Conservation (phyloP, 176 grass and related monocot genomes). For the Chrysopogon serrulatus region DNA sequence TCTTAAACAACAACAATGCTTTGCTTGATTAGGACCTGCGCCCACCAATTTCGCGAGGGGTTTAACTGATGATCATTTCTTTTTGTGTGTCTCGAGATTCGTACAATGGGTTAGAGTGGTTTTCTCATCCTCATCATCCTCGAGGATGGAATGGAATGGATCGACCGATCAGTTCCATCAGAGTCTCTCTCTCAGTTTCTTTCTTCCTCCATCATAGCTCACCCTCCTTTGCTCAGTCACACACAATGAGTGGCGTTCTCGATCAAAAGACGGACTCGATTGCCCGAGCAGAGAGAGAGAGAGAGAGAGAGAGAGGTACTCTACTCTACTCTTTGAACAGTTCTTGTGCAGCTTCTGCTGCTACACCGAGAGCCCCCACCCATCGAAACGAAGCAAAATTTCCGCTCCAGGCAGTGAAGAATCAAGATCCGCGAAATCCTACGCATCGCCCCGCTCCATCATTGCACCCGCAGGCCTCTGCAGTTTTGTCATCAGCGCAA, state of each 20-base stretch:
- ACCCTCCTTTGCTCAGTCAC: neutral
- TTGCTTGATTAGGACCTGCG: neutral
- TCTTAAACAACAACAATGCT: neutral
- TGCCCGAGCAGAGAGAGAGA: neutral
- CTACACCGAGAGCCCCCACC: neutral
- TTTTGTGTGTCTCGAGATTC: neutral
- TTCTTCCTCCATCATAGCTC: neutral
- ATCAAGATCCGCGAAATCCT: constrained; percentile 57
- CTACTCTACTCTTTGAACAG: neutral
- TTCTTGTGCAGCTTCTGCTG: neutral
- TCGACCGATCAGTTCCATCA: neutral
- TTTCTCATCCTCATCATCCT: neutral
- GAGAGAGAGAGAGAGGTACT: no score
- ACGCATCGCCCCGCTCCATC: constrained; percentile 15
- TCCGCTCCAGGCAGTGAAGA: neutral
- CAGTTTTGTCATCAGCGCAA: constrained; percentile 36
- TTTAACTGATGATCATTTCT: neutral
- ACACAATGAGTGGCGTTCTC: neutral
- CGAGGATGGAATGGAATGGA: no score
- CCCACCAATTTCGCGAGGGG: neutral
- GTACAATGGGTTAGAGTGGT: neutral
- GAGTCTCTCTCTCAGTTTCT: neutral
- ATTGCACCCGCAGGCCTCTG: constrained; percentile 30
- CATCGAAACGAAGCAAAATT: neutral
- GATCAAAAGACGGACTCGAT: constrained; percentile 14